Evolutionary conservation across 139 green algal genomes (phyloP), one percentile per base, ranked within the genome.

Genomic region (Mesostigma viride): DNA sequence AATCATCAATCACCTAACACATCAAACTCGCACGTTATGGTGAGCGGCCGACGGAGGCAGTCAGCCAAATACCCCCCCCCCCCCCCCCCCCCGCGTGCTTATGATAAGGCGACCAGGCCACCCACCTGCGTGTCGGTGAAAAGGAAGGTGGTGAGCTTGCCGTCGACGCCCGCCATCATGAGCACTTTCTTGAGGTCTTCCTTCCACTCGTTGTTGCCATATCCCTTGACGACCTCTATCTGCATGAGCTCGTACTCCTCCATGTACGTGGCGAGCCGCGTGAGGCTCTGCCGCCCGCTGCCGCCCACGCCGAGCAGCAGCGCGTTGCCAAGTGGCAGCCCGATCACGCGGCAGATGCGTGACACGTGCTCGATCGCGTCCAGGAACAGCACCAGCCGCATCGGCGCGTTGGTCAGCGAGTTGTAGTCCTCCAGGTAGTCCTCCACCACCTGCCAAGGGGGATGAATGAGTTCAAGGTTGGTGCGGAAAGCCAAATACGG

Each of bases 401-500:
- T 90, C 28, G 83, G 85, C 28, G 83, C 73, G 40, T 78, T 84
- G 58, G 71, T 78, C 57, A 88, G 73, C 31, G 32, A 70, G 78
- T 90, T 90, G 83, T 88, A 90, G 73, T 90, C 85, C 58, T 90
- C 83, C 51, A 90, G 71, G 62, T 86, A 85, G 73, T 90, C 83
- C 73, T 89, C 76, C 34, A 87, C 75, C 35, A 17, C 17, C 14
- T 17, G 40, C n/a, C n/a, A n/a, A n/a, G 82, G 69, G 36, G 73
- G 76, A 1, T 82, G 70, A 34, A 89, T 79, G 14, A 70, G 47
- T 0, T 61, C 27, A 65, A 85, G 80, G 74, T 90, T 79, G 3
- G 65, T 79, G n/a, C n/a, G n/a, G n/a, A n/a, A n/a, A n/a, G n/a
- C n/a, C n/a, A n/a, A n/a, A n/a, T n/a, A n/a, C n/a, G n/a, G n/a